These are phyloP conservation scores for Platanthera guangdongensis DNA, from an alignment of 106 monocot species.

Conservation along the genomic window DNA sequence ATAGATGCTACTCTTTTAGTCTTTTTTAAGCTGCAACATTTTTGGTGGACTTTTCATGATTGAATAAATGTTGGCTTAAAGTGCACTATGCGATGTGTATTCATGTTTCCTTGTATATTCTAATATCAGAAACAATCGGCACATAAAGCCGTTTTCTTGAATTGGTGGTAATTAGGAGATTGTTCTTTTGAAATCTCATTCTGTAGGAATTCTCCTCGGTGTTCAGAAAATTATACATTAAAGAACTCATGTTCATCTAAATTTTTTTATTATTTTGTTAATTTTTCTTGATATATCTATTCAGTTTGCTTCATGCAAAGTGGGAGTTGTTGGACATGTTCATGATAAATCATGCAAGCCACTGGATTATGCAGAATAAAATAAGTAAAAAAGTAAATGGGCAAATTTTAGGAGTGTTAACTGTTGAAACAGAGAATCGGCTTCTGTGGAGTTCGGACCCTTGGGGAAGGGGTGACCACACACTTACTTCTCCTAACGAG, in stretches of 20 bases:
- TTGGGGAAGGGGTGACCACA: no score
- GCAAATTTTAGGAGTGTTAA: no score
- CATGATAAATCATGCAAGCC: no score
- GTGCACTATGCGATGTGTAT: not conserved
- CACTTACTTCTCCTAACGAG: no score
- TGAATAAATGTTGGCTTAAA: not conserved
- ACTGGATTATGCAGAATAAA: no score
- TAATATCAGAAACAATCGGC: not conserved
- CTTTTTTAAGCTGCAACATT: not conserved
- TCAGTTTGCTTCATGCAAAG: no score
- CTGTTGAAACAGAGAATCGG: no score
- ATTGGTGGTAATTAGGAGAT: no score
- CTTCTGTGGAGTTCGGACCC: no score
- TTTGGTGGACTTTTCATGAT: not conserved
- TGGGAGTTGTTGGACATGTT: no score
- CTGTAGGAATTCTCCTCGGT: not conserved
- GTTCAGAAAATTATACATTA: not conserved
- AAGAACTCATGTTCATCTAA: not conserved
- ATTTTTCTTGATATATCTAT: not conserved
- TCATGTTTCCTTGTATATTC: not conserved
- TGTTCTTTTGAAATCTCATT: not conserved
- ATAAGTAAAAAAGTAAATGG: no score
- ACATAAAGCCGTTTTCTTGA: no score
- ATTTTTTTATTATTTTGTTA: not conserved
- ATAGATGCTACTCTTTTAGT: not conserved